phyloP scores from a whole-genome alignment of 345 rosid species.

The Citrus australasica region DNA sequence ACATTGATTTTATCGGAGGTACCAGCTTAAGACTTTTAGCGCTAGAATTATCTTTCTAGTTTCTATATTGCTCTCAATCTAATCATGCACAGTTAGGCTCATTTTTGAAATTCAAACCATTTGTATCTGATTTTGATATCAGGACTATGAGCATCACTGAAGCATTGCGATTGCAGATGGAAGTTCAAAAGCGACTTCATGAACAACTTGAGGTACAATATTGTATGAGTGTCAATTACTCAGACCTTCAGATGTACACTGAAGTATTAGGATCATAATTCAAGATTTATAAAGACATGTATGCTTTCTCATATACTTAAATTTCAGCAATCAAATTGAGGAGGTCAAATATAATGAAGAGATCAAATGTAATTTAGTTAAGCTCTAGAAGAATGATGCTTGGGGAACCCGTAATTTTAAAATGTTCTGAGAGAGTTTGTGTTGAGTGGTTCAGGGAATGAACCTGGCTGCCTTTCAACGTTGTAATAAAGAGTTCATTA shows the following conservation, averaged over 20 bases:
- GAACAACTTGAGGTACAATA: constrained; percentile 88
- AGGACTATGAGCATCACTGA: constrained; percentile 68
- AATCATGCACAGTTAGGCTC: constrained; percentile 7
- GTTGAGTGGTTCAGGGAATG: background rate
- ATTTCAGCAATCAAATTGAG: background rate
- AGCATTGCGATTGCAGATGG: constrained; percentile 87
- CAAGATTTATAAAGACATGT: background rate
- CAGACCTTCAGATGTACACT: background rate
- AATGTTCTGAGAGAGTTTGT: background rate
- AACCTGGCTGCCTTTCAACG: background rate
- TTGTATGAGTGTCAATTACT: constrained; percentile 10
- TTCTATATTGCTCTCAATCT: background rate
- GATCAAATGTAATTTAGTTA: background rate
- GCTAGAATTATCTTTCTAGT: background rate
- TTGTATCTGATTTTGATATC: constrained; percentile 10
- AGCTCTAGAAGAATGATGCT: background rate
- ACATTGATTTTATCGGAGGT: background rate
- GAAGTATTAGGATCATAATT: background rate
- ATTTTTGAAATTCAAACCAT: background rate
- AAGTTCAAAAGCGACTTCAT: constrained; percentile 90
- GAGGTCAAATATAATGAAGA: background rate
- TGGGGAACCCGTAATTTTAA: background rate
- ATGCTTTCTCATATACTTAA: background rate
- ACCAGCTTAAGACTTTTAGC: background rate
- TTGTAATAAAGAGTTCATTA: background rate